These are phyloP conservation scores for Microbotryomycetes sp. DNA, from an alignment of 1,284 basidiomycete species.

Conservation along the genomic window DNA sequence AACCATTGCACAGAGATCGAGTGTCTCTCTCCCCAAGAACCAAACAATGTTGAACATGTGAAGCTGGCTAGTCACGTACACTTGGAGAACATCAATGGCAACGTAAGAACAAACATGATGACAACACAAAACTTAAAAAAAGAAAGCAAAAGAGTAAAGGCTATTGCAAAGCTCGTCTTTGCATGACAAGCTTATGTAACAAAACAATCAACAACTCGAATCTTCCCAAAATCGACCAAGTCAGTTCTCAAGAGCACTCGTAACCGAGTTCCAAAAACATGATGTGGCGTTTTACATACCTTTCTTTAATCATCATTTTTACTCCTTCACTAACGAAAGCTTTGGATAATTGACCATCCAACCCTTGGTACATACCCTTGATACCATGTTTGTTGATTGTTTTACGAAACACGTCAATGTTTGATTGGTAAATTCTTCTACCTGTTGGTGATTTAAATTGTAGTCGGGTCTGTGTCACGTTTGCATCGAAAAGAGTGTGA, in stretches of 20 bases:
- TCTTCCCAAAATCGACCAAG: slow-evolving; percentile 3
- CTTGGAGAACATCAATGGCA: too few species aligned
- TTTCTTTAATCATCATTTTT: slow-evolving; percentile 45
- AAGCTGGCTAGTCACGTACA: too few species aligned
- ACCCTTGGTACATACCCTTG: slow-evolving; percentile 73
- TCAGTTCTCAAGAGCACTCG: slow-evolving; percentile 11
- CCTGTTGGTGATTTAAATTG: slow-evolving; percentile 43
- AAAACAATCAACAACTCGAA: slow-evolving; percentile 25
- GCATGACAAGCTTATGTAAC: background rate
- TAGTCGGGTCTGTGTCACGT: slow-evolving; percentile 44
- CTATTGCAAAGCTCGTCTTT: background rate
- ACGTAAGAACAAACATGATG: too few species aligned
- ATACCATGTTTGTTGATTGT: slow-evolving; percentile 67
- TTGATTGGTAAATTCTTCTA: slow-evolving; percentile 28
- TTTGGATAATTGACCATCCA: slow-evolving; percentile 76
- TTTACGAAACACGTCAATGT: slow-evolving; percentile 34
- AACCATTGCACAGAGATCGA: too few species aligned
- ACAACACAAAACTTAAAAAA: too few species aligned
- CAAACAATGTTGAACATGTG: too few species aligned
- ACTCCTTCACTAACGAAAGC: slow-evolving; percentile 54
- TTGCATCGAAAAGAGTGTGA: background rate
- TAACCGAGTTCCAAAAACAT: background rate
- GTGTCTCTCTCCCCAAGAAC: too few species aligned
- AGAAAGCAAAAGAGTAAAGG: too few species aligned
- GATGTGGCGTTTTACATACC: slow-evolving; percentile 29